phyloP scores from a whole-genome alignment of 1,139 yeast species.

The Scheffersomyces segobiensis region DNA sequence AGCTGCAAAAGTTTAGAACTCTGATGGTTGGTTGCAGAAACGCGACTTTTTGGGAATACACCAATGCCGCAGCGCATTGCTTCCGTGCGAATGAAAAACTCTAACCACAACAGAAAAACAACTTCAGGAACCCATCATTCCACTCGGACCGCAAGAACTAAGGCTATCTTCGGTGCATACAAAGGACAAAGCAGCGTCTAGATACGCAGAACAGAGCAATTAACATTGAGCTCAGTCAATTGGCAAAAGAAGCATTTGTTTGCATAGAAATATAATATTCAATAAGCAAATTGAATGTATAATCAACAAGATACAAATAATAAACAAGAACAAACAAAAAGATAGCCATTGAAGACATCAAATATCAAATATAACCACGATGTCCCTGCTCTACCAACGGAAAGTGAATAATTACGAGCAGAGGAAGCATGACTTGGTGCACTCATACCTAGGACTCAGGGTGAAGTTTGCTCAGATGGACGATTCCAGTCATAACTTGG shows the following conservation, averaged over 20 bases:
- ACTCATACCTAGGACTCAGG: slow-evolving; percentile 16
- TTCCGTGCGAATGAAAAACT: not conserved
- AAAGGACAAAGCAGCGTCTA: not conserved
- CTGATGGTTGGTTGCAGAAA: not conserved
- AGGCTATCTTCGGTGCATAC: not conserved
- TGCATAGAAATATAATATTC: not conserved
- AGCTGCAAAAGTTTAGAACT: not conserved
- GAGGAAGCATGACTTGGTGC: slow-evolving; percentile 15
- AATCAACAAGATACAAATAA: not conserved
- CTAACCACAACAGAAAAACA: not conserved
- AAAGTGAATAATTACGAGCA: slow-evolving; percentile 22
- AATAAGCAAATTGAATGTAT: not conserved
- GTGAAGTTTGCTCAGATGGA: slow-evolving; percentile 10
- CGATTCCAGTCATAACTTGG: slow-evolving; percentile 4
- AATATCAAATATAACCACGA: not conserved
- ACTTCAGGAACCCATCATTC: not conserved
- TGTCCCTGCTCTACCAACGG: not conserved
- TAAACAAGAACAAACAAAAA: not conserved
- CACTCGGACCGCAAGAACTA: not conserved
- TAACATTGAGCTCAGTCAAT: not conserved
- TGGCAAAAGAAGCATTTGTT: not conserved
- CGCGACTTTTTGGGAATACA: not conserved
- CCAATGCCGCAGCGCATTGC: not conserved
- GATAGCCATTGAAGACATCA: not conserved
- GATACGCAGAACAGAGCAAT: not conserved